phyloP scores from a whole-genome alignment of 768 basidiomycete species.

The Pulveroboletus frians region DNA sequence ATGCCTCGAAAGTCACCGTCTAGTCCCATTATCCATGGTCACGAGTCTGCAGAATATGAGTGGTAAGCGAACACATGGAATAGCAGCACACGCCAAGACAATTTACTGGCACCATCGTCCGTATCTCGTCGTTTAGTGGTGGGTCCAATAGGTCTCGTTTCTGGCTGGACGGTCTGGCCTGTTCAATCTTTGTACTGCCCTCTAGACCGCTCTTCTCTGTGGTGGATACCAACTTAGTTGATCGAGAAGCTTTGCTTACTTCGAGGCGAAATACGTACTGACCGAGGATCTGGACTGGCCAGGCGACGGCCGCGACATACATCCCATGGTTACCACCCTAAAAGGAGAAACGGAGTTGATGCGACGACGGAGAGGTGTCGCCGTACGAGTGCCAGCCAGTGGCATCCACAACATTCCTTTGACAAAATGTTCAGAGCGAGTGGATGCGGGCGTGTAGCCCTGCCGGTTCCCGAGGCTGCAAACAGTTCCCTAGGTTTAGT shows the following conservation, averaged over 20 bases:
- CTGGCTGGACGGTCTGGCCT: not conserved
- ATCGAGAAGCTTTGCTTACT: not conserved
- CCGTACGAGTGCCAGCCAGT: not conserved
- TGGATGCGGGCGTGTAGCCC: no score
- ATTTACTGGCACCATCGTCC: no score
- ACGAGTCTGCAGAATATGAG: no score
- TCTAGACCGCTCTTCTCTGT: not conserved
- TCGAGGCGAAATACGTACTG: not conserved
- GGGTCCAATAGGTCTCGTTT: not conserved
- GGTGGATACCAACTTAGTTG: not conserved
- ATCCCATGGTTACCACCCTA: no score
- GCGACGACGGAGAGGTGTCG: not conserved
- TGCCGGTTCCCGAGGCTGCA: no score
- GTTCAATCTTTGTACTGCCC: not conserved
- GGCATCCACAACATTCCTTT: no score
- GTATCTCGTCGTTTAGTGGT: not conserved
- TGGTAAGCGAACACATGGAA: no score
- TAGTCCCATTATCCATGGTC: no score
- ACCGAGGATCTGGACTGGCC: not conserved
- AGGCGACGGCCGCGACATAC: not conserved
- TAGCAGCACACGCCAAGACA: no score
- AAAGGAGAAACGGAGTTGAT: no score
- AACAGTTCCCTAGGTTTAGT: not conserved
- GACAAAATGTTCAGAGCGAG: no score
- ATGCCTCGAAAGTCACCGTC: no score